phyloP scores from a whole-genome alignment of 805 yeast species.

The Diddensiella caesifluorescens region DNA sequence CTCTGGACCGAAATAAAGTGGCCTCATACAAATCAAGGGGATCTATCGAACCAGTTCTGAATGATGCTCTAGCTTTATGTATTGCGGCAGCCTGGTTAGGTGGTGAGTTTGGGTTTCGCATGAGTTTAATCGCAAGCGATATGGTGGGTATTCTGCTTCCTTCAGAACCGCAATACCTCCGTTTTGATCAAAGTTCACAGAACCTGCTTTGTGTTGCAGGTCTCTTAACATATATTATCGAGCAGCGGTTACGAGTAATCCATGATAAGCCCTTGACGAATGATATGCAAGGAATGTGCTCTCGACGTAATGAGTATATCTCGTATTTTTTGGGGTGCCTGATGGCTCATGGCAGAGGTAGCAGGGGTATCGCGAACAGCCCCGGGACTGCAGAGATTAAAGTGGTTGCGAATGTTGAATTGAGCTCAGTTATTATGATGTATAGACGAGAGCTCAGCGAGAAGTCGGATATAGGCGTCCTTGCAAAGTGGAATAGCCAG shows the following conservation, averaged over 20 bases:
- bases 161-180: neutral
- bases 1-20: constrained; percentile 3
- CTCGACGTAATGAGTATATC: constrained; percentile 7
- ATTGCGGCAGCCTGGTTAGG: constrained; percentile 24
- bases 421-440: constrained; percentile 20
- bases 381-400: constrained; percentile 15
- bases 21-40: neutral
- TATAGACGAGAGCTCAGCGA: constrained; percentile 18
- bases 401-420: constrained; percentile 22
- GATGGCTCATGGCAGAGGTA: neutral
- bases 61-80: constrained; percentile 16
- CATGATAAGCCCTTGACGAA: constrained; percentile 15
- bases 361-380: too few relatives aligned
- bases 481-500: constrained; percentile 21
- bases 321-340: constrained; percentile 11
- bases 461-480: constrained; percentile 7
- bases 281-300: neutral
- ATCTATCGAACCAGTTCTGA: constrained; percentile 2
- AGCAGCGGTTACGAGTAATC: constrained; percentile 21
- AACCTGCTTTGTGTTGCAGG: constrained; percentile 18
- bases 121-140: constrained; percentile 18
- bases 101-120: constrained; percentile 21
- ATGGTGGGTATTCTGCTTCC: constrained; percentile 2
- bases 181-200: neutral
- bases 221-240: constrained; percentile 21